Conservation (phyloP, 306 rosid genomes). For the Luffa aegyptiaca region DNA sequence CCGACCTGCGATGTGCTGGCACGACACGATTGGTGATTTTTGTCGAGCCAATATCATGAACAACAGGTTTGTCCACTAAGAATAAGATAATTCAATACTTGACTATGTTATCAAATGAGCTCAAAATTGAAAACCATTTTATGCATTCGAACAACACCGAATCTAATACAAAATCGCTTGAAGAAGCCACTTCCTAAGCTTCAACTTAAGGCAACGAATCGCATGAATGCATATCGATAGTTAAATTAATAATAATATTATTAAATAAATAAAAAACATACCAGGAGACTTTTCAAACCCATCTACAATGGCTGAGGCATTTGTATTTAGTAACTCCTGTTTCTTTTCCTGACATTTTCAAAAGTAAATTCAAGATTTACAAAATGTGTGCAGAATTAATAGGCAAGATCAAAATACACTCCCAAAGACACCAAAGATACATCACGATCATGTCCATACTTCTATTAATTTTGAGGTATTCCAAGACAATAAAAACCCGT, state of each 20-base stretch:
- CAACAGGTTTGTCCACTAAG: constrained; percentile 34
- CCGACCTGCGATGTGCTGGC: constrained; percentile 47
- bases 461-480: neutral
- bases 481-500: neutral
- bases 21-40: constrained; percentile 44
- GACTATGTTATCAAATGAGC: neutral
- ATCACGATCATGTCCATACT: neutral
- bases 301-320: constrained; percentile 31
- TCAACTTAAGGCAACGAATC: neutral
- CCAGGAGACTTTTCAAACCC: constrained; percentile 50
- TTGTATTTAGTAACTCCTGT: constrained; percentile 43
- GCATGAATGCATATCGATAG: neutral
- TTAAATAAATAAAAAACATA: neutral
- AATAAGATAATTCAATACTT: neutral
- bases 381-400: neutral
- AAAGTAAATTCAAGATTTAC: neutral
- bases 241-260: neutral
- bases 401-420: neutral
- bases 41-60: constrained; percentile 21
- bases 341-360: constrained; percentile 8
- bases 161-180: neutral
- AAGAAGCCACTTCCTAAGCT: neutral
- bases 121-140: neutral
- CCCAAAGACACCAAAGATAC: neutral
- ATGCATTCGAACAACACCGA: neutral